Conservation (phyloP, 2,329 filamentous ascomycete species). For the Penicillium sp. region DNA sequence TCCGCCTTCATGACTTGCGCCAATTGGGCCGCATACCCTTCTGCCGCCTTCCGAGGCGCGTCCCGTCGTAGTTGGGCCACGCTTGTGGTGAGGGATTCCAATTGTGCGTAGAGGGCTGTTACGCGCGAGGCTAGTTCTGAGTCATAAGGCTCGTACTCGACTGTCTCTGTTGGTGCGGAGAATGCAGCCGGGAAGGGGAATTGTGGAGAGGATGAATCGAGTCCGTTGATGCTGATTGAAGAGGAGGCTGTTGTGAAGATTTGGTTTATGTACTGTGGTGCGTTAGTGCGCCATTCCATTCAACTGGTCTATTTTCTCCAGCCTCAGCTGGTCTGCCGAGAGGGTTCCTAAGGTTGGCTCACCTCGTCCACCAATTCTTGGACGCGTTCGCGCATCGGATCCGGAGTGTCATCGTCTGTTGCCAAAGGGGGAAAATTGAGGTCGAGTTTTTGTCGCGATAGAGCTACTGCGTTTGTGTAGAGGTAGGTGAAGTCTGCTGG, state of each 20-base stretch:
- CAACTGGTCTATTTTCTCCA: background rate
- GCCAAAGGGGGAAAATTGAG: constrained; percentile 53
- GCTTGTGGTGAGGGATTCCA: constrained; percentile 52
- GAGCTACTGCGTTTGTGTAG: constrained; percentile 48
- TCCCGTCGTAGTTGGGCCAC: constrained; percentile 52
- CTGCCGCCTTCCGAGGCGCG: constrained; percentile 48
- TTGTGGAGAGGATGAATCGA: constrained; percentile 42
- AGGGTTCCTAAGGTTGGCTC: background rate
- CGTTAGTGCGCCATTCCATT: too few species aligned
- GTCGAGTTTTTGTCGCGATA: constrained; percentile 54
- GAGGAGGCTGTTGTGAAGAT: constrained; percentile 49
- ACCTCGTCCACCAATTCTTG: constrained; percentile 48
- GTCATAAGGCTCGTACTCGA: constrained; percentile 54
- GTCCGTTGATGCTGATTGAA: constrained; percentile 54
- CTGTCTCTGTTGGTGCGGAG: constrained; percentile 43
- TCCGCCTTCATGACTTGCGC: constrained; percentile 41
- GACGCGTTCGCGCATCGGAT: constrained; percentile 50
- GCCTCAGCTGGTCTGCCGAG: background rate
- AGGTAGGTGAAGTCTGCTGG: constrained; percentile 55
- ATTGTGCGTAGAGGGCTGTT: constrained; percentile 50
- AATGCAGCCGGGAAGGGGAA: constrained; percentile 39
- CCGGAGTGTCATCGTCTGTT: constrained; percentile 39
- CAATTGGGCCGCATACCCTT: constrained; percentile 42
- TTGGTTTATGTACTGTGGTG: constrained; percentile 46
- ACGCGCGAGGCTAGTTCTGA: constrained; percentile 47